These are phyloP conservation scores for Teunomyces aglyptinius DNA, from an alignment of 805 yeast genomes.

Conservation along the genomic window DNA sequence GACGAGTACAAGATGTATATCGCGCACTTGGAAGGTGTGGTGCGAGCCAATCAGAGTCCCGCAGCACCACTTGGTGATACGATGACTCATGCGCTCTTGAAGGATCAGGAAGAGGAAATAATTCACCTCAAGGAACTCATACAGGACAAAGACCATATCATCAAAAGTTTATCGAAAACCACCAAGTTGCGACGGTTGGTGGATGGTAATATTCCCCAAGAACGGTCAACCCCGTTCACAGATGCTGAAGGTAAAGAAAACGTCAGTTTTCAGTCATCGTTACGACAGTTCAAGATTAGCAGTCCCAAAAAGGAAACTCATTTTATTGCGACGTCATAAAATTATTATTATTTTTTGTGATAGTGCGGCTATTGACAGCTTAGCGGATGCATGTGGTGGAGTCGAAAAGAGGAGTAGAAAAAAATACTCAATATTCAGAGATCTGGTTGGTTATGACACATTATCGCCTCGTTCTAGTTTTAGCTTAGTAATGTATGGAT, in stretches of 20 bases:
- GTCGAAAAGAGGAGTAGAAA: too few species aligned
- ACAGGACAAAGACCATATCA: conserved; percentile 74
- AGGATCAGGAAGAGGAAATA: conserved; percentile 66
- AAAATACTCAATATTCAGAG: too few species aligned
- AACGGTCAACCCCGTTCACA: background rate
- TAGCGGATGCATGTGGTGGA: too few species aligned
- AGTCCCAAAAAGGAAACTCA: conserved; percentile 13
- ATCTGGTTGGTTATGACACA: too few species aligned
- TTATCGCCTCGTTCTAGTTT: too few species aligned
- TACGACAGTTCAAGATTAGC: conserved; percentile 20
- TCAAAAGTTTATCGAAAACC: conserved; percentile 68
- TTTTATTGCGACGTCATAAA: background rate
- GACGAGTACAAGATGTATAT: conserved; percentile 63
- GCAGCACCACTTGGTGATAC: conserved; percentile 8
- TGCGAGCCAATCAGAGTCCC: conserved; percentile 5
- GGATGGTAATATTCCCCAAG: conserved; percentile 19
- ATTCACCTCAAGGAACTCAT: conserved; percentile 58
- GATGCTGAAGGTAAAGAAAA: background rate
- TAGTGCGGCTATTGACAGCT: too few species aligned
- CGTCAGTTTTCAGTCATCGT: conserved; percentile 8
- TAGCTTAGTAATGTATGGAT: too few species aligned
- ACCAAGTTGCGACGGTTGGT: conserved; percentile 53
- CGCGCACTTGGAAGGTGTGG: conserved; percentile 53
- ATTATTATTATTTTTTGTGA: background rate
- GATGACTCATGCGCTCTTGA: conserved; percentile 35